Base-by-base conservation (phyloP, 495 filamentous ascomycete genomes). In the Umbilicaria muhlenbergii region DNA sequence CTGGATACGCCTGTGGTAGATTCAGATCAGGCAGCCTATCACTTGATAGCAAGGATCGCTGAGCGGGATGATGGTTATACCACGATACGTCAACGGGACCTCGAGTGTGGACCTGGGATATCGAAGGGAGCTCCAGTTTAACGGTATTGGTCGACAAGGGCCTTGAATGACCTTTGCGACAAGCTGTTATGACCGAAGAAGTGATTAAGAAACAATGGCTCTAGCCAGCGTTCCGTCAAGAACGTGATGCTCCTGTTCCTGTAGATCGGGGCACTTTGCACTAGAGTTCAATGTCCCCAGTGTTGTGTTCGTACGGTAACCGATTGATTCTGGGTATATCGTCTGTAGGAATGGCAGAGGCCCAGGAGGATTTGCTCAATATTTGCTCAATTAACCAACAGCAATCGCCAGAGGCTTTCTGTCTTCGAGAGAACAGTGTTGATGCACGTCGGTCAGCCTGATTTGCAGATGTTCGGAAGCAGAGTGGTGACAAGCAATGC, bases 61-160 rank as follows among this genome's bases (percentile, higher is more conserved):
- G 74, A 34, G 71, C 65, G 56, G 75, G 77, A 65, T 83, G 74
- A 61, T 70, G 69, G 67, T 80, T 80, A 67, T 82, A 84, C 67
- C 77, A 86, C 61, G 78, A 65, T 44, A 75, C 73, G 66, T 93
- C 83, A 63, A 73, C 72, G 67, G 77, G 73, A 71, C 81, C 86
- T 80, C 87, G 82, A 77, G 80, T 77, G 63, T 86, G 83, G 74
- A 85, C 76, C 73, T 86, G 83, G 60, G 85, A 81, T 56, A 89
- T 81, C 71, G 85, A 82, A 64, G 88, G 85, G 67, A 91, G 81
- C 86, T 93, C 88, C 88, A 95, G 88, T 73, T 93, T 95, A 83
- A 74, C 87, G 86, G 80, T 86, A 67, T 75, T 74, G 58, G 58
- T 47, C 51, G 58, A 51, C 44, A 59, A 59, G 46, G 53, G 59